Percentiles rank a stretch among this genome's conserved stretches.
Conservation (phyloP, 345 rosid genomes). For the Syzygium oleosum region DNA sequence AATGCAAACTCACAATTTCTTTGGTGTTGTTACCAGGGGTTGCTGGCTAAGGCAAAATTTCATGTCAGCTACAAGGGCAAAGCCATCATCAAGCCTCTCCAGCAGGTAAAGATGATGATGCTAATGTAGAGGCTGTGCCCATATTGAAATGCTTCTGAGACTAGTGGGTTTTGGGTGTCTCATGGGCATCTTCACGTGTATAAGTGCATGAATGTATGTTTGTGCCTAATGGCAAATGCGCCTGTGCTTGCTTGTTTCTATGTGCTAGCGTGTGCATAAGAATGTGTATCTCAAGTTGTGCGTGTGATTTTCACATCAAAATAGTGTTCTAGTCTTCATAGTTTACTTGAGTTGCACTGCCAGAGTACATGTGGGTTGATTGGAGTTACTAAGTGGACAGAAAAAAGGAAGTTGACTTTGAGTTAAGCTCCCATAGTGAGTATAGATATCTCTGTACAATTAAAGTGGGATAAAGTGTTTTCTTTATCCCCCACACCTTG, state of each 20-base stretch:
- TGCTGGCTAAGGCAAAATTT: conserved; percentile 93
- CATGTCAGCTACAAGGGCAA: conserved; percentile 84
- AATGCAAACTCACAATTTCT: background rate
- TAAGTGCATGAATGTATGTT: background rate
- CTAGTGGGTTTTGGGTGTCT: background rate
- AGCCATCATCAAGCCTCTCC: conserved; percentile 87
- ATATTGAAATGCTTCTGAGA: background rate
- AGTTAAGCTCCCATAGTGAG: background rate
- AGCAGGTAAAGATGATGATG: conserved; percentile 43
- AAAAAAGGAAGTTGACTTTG: background rate
- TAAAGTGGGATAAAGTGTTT: background rate
- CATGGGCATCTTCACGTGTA: background rate
- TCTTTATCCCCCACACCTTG: background rate
- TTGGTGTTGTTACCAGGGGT: conserved; percentile 36
- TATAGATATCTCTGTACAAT: background rate
- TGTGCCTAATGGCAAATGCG: background rate
- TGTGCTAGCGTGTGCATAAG: background rate
- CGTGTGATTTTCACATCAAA: background rate
- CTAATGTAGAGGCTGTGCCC: background rate
- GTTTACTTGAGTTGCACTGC: background rate
- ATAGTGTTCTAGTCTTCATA: background rate
- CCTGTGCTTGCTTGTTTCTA: background rate
- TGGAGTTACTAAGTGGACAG: background rate
- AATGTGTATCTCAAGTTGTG: background rate
- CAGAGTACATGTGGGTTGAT: background rate